Evolutionary conservation across 2,329 filamentous ascomycete genomes (phyloP).

Genomic region (Scolecobasidium constrictum): DNA sequence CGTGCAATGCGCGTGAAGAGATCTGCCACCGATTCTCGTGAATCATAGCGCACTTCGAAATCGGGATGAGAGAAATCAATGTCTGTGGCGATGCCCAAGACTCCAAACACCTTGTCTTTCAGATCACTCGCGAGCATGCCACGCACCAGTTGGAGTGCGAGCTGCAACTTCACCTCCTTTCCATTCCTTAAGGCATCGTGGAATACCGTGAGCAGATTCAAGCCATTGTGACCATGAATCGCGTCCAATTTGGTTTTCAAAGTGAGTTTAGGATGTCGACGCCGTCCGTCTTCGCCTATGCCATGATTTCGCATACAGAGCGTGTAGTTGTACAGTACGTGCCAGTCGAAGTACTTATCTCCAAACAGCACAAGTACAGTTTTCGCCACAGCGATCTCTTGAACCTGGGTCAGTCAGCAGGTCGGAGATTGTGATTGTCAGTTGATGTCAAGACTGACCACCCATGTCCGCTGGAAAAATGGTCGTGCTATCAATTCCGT

Average conservation of each 20-base stretch:
- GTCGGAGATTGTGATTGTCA: too few species aligned
- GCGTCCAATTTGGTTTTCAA: too few species aligned
- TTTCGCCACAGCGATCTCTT: not conserved
- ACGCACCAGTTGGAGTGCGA: too few species aligned
- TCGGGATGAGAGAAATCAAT: not conserved
- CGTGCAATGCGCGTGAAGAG: not conserved
- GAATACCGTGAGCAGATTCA: too few species aligned
- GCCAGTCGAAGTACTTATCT: not conserved
- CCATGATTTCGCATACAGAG: not conserved
- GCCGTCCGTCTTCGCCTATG: not conserved
- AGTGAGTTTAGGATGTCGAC: not conserved
- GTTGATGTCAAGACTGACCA: not conserved
- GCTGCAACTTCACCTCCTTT: too few species aligned
- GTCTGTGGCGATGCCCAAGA: not conserved
- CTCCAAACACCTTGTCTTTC: conserved; percentile 1
- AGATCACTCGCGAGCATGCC: too few species aligned
- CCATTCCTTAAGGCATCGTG: too few species aligned
- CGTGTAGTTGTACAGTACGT: not conserved
- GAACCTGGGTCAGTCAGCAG: not conserved
- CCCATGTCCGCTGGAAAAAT: not conserved
- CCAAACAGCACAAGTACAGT: not conserved
- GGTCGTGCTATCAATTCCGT: not conserved
- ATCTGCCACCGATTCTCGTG: not conserved
- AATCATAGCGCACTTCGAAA: not conserved
- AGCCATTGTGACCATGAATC: not conserved